Percentiles rank a stretch among this genome's conserved stretches.
These are phyloP conservation scores for Suillus clintonianus DNA, from an alignment of 768 basidiomycete genomes.

Conservation along the genomic window DNA sequence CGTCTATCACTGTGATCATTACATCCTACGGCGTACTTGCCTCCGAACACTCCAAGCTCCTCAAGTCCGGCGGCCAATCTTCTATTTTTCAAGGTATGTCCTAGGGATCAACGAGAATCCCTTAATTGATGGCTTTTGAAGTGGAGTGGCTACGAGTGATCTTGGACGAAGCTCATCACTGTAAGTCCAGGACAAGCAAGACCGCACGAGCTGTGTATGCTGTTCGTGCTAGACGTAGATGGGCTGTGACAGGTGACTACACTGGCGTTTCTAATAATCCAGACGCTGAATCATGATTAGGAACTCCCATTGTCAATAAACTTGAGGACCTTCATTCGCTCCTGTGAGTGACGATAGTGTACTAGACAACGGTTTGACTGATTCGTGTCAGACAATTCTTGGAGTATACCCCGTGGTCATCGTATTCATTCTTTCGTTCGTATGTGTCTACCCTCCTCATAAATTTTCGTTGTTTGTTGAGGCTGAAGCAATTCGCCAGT, in stretches of 20 bases:
- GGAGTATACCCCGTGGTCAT: conserved; percentile 78
- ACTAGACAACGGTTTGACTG: not conserved
- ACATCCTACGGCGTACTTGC: conserved; percentile 91
- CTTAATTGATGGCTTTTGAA: conserved; percentile 29
- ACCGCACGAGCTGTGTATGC: conserved; percentile 90
- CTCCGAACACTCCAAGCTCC: conserved; percentile 80
- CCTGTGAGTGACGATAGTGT: conserved; percentile 40
- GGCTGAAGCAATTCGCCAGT: conserved; percentile 37
- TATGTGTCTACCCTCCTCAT: conserved; percentile 35
- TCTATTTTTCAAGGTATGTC: conserved; percentile 72
- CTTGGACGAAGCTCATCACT: conserved; percentile 93
- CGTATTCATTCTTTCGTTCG: conserved; percentile 88
- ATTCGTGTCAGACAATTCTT: conserved; percentile 65
- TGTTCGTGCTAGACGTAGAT: conserved; percentile 73
- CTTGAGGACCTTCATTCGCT: conserved; percentile 91
- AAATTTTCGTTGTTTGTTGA: not conserved
- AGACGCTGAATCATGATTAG: conserved; percentile 30
- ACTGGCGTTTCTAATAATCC: not conserved
- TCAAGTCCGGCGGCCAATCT: conserved; percentile 52
- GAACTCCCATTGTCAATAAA: conserved; percentile 94
- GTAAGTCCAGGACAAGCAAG: conserved; percentile 87
- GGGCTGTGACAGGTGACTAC: conserved; percentile 81
- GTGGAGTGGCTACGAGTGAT: conserved; percentile 83
- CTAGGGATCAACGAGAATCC: not conserved
- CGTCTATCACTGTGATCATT: conserved; percentile 75